These are phyloP conservation scores for Diplodia sapinea DNA, from an alignment of 2,329 filamentous ascomycete species.

Conservation along the genomic window DNA sequence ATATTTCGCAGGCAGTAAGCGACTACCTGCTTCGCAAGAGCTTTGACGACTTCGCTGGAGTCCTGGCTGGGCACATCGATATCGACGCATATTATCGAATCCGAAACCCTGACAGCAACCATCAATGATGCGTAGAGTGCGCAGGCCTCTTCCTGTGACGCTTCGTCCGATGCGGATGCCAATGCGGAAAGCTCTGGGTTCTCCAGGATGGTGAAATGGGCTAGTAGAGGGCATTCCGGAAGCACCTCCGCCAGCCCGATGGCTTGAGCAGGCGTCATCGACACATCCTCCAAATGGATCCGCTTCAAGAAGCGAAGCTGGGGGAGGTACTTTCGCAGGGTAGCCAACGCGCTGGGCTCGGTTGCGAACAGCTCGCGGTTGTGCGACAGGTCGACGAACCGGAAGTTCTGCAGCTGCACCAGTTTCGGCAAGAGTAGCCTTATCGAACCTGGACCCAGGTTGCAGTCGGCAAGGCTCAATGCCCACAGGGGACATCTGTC, in stretches of 20 bases:
- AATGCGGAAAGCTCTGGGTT: slow-evolving; percentile 75
- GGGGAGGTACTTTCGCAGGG: slow-evolving; percentile 83
- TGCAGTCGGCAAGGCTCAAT: slow-evolving; percentile 84
- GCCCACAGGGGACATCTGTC: slow-evolving; percentile 70
- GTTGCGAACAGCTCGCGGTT: slow-evolving; percentile 80
- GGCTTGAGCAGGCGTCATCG: slow-evolving; percentile 82
- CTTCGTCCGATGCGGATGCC: slow-evolving; percentile 76
- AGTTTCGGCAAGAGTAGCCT: slow-evolving; percentile 77
- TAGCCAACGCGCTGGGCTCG: slow-evolving; percentile 73
- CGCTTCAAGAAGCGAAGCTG: slow-evolving; percentile 78
- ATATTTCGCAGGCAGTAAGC: slow-evolving; percentile 93
- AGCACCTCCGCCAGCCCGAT: slow-evolving; percentile 91
- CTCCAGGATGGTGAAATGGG: slow-evolving; percentile 85
- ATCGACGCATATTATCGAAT: slow-evolving; percentile 84
- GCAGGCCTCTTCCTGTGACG: slow-evolving; percentile 87
- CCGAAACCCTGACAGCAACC: slow-evolving; percentile 82
- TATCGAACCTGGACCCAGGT: slow-evolving; percentile 74
- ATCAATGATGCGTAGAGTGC: slow-evolving; percentile 91
- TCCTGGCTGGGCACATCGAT: slow-evolving; percentile 83
- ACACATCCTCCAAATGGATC: slow-evolving; percentile 84
- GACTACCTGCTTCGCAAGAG: slow-evolving; percentile 90
- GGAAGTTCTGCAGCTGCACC: slow-evolving; percentile 71
- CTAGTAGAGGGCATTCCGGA: slow-evolving; percentile 79
- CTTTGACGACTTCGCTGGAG: slow-evolving; percentile 89
- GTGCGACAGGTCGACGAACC: slow-evolving; percentile 91